Conservation (phyloP, 2,329 filamentous ascomycete species). For the Colletotrichum sp. region DNA sequence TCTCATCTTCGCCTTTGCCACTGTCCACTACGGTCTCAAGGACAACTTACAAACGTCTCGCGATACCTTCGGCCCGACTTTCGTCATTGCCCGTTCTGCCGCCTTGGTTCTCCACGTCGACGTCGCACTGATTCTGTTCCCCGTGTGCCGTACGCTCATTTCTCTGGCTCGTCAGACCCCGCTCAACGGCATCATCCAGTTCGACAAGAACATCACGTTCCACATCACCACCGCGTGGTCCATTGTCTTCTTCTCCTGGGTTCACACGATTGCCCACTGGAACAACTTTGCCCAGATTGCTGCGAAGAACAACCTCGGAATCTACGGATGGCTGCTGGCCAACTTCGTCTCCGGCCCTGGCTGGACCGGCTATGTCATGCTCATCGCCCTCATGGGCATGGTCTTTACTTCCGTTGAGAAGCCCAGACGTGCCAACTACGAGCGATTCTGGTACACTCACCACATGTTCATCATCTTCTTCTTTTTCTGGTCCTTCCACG, state of each 20-base stretch:
- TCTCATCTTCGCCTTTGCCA: slow-evolving; percentile 80
- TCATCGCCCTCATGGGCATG: slow-evolving; percentile 79
- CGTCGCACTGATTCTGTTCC: slow-evolving; percentile 78
- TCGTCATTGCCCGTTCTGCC: slow-evolving; percentile 76
- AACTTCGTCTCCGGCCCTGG: slow-evolving; percentile 82
- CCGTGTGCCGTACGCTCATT: slow-evolving; percentile 84
- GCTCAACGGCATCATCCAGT: slow-evolving; percentile 84
- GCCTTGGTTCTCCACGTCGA: slow-evolving; percentile 83
- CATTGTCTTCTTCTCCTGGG: slow-evolving; percentile 87
- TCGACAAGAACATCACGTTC: slow-evolving; percentile 90
- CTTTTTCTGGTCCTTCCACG: slow-evolving; percentile 89
- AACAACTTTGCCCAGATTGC: slow-evolving; percentile 83
- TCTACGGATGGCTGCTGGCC: slow-evolving; percentile 78
- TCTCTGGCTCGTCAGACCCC: slow-evolving; percentile 81
- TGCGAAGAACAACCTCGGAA: slow-evolving; percentile 75
- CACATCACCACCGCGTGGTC: slow-evolving; percentile 87
- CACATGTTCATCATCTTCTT: slow-evolving; percentile 90
- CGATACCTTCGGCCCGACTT: slow-evolving; percentile 75
- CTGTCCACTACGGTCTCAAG: slow-evolving; percentile 80
- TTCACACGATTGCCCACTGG: slow-evolving; percentile 87
- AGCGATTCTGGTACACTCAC: slow-evolving; percentile 91
- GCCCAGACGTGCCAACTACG: slow-evolving; percentile 80
- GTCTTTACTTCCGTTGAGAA: slow-evolving; percentile 79
- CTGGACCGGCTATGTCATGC: slow-evolving; percentile 87
- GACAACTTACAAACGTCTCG: slow-evolving; percentile 72